These are phyloP conservation scores for Eucalyptus erythrocorys DNA, from an alignment of 345 rosid genomes.

Conservation along the genomic window DNA sequence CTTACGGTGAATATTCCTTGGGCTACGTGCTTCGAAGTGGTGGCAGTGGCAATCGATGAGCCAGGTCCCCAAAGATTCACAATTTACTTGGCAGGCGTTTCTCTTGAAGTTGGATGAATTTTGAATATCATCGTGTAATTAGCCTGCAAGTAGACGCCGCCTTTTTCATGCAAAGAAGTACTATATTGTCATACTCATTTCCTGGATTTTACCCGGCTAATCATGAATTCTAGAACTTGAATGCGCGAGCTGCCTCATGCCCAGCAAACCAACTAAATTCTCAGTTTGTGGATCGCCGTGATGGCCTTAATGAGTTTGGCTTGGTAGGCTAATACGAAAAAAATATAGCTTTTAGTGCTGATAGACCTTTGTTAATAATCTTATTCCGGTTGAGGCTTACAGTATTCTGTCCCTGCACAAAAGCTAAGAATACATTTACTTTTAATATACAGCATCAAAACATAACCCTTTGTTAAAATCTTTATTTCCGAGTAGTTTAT, in stretches of 20 bases:
- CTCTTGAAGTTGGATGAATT: neutral
- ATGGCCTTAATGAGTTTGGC: too few relatives aligned
- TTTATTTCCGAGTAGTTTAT: neutral
- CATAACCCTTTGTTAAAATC: neutral
- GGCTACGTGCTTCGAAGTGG: constrained; percentile 29
- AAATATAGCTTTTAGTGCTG: too few relatives aligned
- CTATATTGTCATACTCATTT: too few relatives aligned
- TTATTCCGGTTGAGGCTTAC: neutral
- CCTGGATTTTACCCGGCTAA: too few relatives aligned
- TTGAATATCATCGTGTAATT: neutral
- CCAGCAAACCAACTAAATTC: too few relatives aligned
- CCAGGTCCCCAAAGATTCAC: neutral
- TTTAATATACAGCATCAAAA: neutral
- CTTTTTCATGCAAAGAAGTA: too few relatives aligned
- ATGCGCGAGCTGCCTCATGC: too few relatives aligned
- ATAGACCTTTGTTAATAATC: neutral
- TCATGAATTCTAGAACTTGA: too few relatives aligned
- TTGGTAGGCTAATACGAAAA: too few relatives aligned
- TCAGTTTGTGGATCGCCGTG: too few relatives aligned
- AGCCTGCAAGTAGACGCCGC: too few relatives aligned
- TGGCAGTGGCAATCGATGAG: neutral
- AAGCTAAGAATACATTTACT: neutral
- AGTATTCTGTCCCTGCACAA: neutral
- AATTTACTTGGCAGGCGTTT: neutral
- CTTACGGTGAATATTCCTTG: constrained; percentile 24